Evolutionary conservation across 163 green algal species (phyloP).

Genomic region (Smithsoniella earleae): DNA sequence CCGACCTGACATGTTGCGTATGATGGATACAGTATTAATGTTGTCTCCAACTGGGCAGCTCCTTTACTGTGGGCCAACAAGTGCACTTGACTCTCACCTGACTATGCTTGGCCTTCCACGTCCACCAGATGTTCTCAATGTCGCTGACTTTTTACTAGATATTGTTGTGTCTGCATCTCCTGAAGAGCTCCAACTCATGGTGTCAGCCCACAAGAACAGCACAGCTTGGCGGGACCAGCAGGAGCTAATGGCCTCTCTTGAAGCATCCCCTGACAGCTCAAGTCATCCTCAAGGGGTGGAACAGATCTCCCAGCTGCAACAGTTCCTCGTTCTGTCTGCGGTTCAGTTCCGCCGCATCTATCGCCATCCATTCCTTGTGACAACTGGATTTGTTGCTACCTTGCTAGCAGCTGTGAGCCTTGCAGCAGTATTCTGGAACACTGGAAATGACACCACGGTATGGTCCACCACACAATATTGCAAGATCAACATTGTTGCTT

Average conservation of each 20-base stretch:
- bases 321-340: constrained; percentile 43
- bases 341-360: constrained; percentile 46
- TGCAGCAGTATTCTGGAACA: constrained; percentile 49
- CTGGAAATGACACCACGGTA: constrained; percentile 43
- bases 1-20: constrained; percentile 54
- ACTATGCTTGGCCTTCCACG: constrained; percentile 38
- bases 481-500: too few relatives aligned
- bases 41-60: constrained; percentile 49
- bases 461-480: constrained; percentile 3
- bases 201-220: constrained; percentile 16
- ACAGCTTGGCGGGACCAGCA: too few relatives aligned
- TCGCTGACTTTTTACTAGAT: constrained; percentile 61
- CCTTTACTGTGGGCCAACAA: constrained; percentile 52
- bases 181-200: constrained; percentile 28
- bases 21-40: constrained; percentile 59
- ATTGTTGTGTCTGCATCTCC: constrained; percentile 46
- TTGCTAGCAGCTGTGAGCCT: constrained; percentile 48
- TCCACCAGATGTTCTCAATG: constrained; percentile 35
- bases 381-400: constrained; percentile 50
- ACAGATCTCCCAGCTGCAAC: too few relatives aligned
- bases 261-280: too few relatives aligned
- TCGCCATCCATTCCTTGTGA: constrained; percentile 58
- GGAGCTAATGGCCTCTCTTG: not conserved
- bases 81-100: constrained; percentile 46
- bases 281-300: too few relatives aligned